These are phyloP conservation scores for Cyberlindnera lachancei DNA, from an alignment of 805 yeast species.

Conservation along the genomic window DNA sequence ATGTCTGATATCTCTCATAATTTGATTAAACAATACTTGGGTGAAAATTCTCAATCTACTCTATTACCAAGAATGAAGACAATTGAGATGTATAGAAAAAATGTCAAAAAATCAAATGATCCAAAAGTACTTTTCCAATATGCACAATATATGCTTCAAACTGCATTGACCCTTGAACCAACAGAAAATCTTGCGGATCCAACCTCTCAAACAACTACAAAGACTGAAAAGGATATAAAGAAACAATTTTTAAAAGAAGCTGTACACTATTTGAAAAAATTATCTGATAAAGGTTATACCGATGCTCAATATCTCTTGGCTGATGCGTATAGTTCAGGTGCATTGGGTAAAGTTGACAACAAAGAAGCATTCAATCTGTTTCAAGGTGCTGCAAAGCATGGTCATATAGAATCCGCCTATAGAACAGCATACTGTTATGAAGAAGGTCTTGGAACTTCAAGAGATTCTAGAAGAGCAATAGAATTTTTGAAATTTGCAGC, in stretches of 20 bases:
- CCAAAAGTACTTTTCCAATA: conserved; percentile 83
- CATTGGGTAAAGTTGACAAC: conserved; percentile 71
- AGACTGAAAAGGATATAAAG: conserved; percentile 35
- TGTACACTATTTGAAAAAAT: conserved; percentile 52
- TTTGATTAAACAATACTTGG: conserved; percentile 44
- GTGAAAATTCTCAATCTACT: conserved; percentile 36
- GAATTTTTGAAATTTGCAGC: conserved; percentile 85
- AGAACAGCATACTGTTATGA: conserved; percentile 88
- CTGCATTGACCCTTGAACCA: conserved; percentile 57
- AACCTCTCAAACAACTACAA: conserved; percentile 8
- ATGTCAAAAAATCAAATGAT: conserved; percentile 78
- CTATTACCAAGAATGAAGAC: conserved; percentile 75
- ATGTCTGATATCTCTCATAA: conserved; percentile 47
- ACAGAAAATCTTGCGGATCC: conserved; percentile 1
- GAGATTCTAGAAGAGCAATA: conserved; percentile 80
- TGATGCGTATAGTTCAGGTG: conserved; percentile 85
- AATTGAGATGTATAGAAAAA: conserved; percentile 77
- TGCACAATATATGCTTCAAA: conserved; percentile 84
- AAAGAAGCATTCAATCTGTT: conserved; percentile 71
- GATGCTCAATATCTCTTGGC: conserved; percentile 91
- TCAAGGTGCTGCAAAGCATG: conserved; percentile 87
- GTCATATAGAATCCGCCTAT: conserved; percentile 86
- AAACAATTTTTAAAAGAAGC: conserved; percentile 72
- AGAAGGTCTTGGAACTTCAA: conserved; percentile 87
- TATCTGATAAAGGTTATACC: conserved; percentile 72